phyloP scores from a whole-genome alignment of 2,329 filamentous ascomycete genomes.

The Diaporthe aspalathi region DNA sequence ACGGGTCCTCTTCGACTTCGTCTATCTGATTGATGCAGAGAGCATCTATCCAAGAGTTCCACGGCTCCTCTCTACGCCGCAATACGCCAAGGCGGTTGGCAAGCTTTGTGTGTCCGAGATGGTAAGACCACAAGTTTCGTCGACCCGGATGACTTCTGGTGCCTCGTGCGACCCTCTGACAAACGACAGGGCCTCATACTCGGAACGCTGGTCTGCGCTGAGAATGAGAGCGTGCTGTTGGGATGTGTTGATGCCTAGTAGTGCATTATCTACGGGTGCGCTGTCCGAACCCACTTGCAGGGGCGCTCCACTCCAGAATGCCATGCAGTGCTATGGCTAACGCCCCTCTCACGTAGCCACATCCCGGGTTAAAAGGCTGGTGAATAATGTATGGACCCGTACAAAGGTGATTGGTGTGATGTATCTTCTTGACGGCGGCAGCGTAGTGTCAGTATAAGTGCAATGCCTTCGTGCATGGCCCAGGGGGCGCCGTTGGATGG shows the following conservation, averaged over 20 bases:
- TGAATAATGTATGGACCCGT: neutral
- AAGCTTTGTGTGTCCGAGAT: neutral
- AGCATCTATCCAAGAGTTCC: conserved; percentile 5
- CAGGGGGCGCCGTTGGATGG: neutral
- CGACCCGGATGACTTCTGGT: neutral
- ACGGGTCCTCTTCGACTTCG: neutral
- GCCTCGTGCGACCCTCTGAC: neutral
- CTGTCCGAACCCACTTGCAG: no score
- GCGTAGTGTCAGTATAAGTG: neutral
- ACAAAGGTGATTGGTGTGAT: no score
- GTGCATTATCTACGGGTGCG: no score
- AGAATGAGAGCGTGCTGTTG: neutral
- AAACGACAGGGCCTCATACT: neutral
- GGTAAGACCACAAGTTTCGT: neutral
- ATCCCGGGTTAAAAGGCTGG: neutral
- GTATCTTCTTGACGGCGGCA: no score
- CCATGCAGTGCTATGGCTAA: neutral
- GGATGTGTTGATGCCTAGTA: neutral
- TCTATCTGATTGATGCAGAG: conserved; percentile 18
- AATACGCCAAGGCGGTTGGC: neutral
- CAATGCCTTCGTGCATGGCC: neutral
- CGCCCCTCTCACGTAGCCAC: neutral
- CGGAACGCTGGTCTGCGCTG: neutral
- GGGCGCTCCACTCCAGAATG: neutral
- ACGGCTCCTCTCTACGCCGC: neutral